Percentiles rank a stretch among this genome's conserved stretches.
These are phyloP conservation scores for Eudorina sp. DNA, from an alignment of 139 green algal species.

Conservation along the genomic window DNA sequence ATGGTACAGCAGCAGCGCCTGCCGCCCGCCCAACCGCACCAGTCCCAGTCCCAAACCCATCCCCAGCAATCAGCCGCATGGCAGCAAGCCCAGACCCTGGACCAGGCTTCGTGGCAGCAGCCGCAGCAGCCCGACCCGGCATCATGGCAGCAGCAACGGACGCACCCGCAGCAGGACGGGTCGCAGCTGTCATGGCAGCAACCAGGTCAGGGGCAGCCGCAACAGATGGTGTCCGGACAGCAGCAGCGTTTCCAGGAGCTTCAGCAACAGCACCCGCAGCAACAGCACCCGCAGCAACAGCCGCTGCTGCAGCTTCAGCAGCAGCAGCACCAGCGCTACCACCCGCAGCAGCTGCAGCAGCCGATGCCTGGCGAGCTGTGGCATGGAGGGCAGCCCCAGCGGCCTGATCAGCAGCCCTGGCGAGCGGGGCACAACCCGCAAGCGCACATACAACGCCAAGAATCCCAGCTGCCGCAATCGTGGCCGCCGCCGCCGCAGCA, in stretches of 20 bases:
- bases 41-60: not conserved
- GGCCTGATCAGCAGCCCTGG: not conserved
- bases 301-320: not conserved
- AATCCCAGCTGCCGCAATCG: not conserved
- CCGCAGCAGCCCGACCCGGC: not conserved
- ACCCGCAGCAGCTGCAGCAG: not conserved
- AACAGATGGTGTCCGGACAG: not conserved
- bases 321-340: slow-evolving; percentile 17
- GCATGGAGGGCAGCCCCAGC: not conserved
- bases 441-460: not conserved
- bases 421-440: not conserved
- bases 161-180: not conserved
- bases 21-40: too few species aligned
- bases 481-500: slow-evolving; percentile 38
- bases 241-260: too few species aligned
- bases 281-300: slow-evolving; percentile 36
- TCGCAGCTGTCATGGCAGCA: not conserved
- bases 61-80: not conserved
- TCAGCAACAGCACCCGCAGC: slow-evolving; percentile 12
- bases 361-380: not conserved
- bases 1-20: too few species aligned
- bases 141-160: not conserved
- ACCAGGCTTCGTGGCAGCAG: not conserved
- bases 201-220: not conserved
- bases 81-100: too few species aligned